Conservation (phyloP, 208 protist genomes). For the Trypanosomatidae sp. region DNA sequence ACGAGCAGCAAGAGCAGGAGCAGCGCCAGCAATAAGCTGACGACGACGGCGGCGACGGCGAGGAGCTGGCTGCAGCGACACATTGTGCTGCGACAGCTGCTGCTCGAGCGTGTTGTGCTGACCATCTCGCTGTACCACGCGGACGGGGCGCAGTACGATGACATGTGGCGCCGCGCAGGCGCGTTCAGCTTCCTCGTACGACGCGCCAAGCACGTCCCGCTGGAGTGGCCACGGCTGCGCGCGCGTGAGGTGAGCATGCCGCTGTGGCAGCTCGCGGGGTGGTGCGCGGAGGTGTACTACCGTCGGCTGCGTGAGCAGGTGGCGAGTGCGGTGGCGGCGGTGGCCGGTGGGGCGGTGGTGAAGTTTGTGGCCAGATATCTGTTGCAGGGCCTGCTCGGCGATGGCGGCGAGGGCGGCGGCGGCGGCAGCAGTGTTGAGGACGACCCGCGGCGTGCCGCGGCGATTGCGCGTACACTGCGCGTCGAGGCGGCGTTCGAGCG, state of each 20-base stretch:
- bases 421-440: conserved; percentile 1
- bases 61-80: too few species aligned
- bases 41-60: too few species aligned
- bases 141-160: conserved; percentile 1
- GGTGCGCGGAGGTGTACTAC: neutral
- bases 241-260: neutral
- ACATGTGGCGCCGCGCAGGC: conserved; percentile 1
- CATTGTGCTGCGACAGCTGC: too few species aligned
- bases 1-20: too few species aligned
- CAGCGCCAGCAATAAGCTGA: too few species aligned
- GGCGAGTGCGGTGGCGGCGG: neutral
- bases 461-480: too few species aligned
- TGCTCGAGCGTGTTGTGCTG: too few species aligned
- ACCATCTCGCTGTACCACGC: too few species aligned
- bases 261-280: neutral
- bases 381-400: neutral
- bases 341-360: neutral
- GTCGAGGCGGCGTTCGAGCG: too few species aligned
- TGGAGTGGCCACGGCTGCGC: neutral
- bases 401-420: neutral
- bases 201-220: neutral
- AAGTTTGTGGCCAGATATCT: neutral
- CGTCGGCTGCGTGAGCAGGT: neutral
- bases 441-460: neutral
- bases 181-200: conserved; percentile 7